Base-by-base conservation (phyloP, 2,329 filamentous ascomycete genomes). In the Penicillium freii region DNA sequence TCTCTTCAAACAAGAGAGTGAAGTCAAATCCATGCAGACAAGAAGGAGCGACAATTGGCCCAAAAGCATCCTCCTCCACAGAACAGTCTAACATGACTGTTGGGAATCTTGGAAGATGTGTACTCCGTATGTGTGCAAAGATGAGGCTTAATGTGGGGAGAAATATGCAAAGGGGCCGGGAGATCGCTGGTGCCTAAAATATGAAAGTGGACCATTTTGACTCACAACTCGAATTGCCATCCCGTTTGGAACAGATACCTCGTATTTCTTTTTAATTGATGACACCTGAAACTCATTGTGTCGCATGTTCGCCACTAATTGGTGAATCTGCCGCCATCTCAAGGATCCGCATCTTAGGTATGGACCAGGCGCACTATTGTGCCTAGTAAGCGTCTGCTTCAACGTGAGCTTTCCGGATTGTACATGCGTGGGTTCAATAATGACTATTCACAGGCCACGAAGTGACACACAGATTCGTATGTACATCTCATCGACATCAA, bases 11-110 rank as follows among this genome's bases (percentile, higher is more conserved):
- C 4, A 70, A 53, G 17, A 71, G 61, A 4, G 70, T 72, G 51
- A 72, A 72, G 46, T 72, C 70, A 54, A 70, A 71, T 21, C 65
- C 65, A 60, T 65, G 57, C 43, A 59, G 62, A 54, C 65, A 72
- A 17, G 57, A 56, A 17, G 43, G 6, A 39, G 57, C 47, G n/a
- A 71, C 62, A 13, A 54, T 57, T 44, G 69, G 69, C 19, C 70
- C 69, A 42, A 72, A 72, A 15, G 49, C 45, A 48, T 71, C 61
- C 13, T 42, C 39, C 39, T 42, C 39, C 40, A 58, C 45, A 5
- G 62, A 58, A 53, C 64, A 66, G 36, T 40, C 23, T 40, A 38
- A 60, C 61, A 57, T 61, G 36, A n/a, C n/a, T 38, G 33, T 21
- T 27, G 23, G 13, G 13, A 15, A 38, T 3, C 15, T 6, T 17